A percentile compares a stretch with the other conserved stretches of the same genome.
phyloP scores from a whole-genome alignment of 73 alveolate species.

The Paramecium primaurelia region DNA sequence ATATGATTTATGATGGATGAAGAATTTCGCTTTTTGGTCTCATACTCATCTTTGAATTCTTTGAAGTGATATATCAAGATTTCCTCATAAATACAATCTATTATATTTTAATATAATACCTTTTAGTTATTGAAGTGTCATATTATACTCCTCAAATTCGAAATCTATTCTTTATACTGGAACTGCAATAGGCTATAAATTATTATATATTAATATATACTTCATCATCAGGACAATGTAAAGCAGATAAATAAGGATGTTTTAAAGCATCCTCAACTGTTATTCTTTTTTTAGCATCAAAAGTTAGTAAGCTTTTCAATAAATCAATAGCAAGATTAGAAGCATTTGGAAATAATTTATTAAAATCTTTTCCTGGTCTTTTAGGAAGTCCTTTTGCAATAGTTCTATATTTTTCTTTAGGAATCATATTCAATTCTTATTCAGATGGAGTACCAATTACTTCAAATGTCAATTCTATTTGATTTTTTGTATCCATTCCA shows the following conservation, averaged over 20 bases:
- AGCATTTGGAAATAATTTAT: constrained; percentile 63
- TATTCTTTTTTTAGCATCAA: constrained; percentile 87
- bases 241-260: constrained; percentile 86
- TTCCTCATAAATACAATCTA: constrained; percentile 74
- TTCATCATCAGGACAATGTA: constrained; percentile 80
- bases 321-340: constrained; percentile 75
- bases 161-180: constrained; percentile 68
- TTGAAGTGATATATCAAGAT: constrained; percentile 66
- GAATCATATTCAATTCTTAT: constrained; percentile 65
- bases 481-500: constrained; percentile 81
- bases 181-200: constrained; percentile 55
- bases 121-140: constrained; percentile 64
- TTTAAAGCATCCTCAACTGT: constrained; percentile 87
- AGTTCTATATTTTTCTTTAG: constrained; percentile 58
- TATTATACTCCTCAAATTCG: constrained; percentile 67
- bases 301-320: constrained; percentile 69
- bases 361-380: constrained; percentile 69
- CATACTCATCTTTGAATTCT: constrained; percentile 63
- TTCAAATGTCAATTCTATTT: constrained; percentile 84
- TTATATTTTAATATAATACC: background rate
- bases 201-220: background rate
- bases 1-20: constrained; percentile 58
- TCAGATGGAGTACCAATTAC: constrained; percentile 87
- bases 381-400: constrained; percentile 61
- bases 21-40: constrained; percentile 56